A percentile compares a stretch with the other conserved stretches of the same genome.
Conservation (phyloP, 2,329 filamentous ascomycete genomes). For the Cercospora nicotianae region DNA sequence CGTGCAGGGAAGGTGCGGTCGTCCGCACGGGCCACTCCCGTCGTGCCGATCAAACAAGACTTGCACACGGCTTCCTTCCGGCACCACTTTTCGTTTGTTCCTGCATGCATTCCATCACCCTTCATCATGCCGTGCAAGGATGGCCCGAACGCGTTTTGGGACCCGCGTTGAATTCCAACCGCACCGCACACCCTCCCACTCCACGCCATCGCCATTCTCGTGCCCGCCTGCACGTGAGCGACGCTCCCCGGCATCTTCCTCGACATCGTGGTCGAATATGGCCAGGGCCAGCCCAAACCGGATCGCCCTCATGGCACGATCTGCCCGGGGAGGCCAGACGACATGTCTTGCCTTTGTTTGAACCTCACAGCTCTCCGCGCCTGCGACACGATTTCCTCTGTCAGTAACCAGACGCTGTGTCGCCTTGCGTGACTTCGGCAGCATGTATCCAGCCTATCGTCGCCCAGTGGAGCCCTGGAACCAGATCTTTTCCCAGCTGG, state of each 20-base stretch:
- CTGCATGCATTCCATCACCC: slow-evolving; percentile 14
- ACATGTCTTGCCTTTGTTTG: slow-evolving; percentile 9
- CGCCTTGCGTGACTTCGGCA: slow-evolving; percentile 7
- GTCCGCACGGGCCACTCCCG: not conserved
- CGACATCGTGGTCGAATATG: not conserved
- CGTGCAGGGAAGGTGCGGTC: slow-evolving; percentile 2
- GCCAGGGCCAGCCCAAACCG: not conserved
- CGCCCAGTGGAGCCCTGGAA: slow-evolving; percentile 4
- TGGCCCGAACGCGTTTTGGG: not conserved
- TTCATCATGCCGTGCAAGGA: slow-evolving; percentile 3
- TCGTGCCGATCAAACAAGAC: slow-evolving; percentile 1
- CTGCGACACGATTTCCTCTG: not conserved
- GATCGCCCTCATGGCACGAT: not conserved
- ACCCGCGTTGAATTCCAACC: slow-evolving; percentile 4
- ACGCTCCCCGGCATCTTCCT: not conserved
- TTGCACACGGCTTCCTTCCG: not conserved
- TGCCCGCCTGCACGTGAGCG: not conserved
- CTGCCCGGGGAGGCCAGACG: not conserved
- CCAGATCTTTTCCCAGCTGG: not conserved
- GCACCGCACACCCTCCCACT: not conserved
- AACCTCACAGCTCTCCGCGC: not conserved
- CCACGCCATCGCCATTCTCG: not conserved
- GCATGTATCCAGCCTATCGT: slow-evolving; percentile 3
- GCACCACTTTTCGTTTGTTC: not conserved
- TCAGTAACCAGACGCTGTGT: not conserved